Base-by-base conservation (phyloP, 2,329 filamentous ascomycete genomes). In the Aschersonia sp. region DNA sequence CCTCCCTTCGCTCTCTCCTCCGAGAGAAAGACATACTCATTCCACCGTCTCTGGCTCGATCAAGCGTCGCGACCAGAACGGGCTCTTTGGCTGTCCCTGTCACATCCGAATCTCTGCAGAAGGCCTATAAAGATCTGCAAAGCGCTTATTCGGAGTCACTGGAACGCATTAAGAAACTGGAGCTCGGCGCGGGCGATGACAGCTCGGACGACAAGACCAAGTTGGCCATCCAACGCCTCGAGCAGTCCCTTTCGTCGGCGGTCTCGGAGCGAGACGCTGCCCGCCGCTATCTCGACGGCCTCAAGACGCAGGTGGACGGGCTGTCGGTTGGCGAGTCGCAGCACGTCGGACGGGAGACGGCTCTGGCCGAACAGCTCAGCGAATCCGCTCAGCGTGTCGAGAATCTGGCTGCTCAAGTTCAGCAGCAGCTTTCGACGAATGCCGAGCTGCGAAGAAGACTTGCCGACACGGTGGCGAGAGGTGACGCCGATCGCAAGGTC, bases 1-100 rank as follows among this genome's bases (percentile, higher is more conserved):
- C 78, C 41, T 85, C 85, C n/a, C 74, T 98, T 41, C 81, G 87
- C 42, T 76, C 71, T 33, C 71, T 97, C 30, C 74, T 97, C 22
- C 71, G 81, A 51, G 87, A 94, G 62, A 85, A 89, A 55, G 88
- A 96, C 58, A 87, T 89, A 48, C 71, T 81, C 41, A 79, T 85
- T 30, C 81, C 83, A 0, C 79, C 79, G 43, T 74, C 75, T 12
- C 65, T 75, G 49, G 71, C 68, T 46, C 71, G 70, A 48, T 60
- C 62, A 9, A 70, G 68, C 47, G 59, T 53, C 57, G 59, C 54
- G 54, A 60, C 57, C 48, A 56, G 52, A 6, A 47, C 40, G 40
- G 40, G 40, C 40, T 7, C 47, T 2, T 44, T 50, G 6, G 49
- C 48, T 12, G 60, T 64, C 1, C 72, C 76, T 37, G 76, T 79